phyloP scores from a whole-genome alignment of 2,329 filamentous ascomycete genomes.

The Apiospora arundinis region DNA sequence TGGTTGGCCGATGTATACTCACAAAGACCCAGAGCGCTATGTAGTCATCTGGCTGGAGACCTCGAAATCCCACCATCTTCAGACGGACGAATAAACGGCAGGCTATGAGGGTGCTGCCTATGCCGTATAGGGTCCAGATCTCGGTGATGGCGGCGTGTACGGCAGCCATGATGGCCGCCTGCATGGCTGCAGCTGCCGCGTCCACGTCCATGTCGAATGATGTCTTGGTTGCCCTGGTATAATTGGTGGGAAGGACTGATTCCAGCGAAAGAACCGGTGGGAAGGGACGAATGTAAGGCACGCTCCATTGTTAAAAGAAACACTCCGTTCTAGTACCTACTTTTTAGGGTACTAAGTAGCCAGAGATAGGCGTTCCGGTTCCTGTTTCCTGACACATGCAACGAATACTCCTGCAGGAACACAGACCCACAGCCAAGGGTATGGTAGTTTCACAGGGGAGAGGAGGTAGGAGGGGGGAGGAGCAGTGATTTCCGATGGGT shows the following conservation, averaged over 20 bases:
- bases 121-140: constrained; percentile 45
- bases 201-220: too few species aligned
- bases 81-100: constrained; percentile 41
- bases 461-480: not conserved
- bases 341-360: too few species aligned
- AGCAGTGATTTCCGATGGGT: not conserved
- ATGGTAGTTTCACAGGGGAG: not conserved
- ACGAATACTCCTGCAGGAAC: not conserved
- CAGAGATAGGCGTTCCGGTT: too few species aligned
- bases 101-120: constrained; percentile 41
- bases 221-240: not conserved
- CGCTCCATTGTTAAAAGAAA: not conserved
- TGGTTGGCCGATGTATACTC: not conserved
- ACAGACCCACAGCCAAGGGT: not conserved
- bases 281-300: not conserved
- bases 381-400: not conserved
- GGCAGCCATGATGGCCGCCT: not conserved
- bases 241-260: not conserved
- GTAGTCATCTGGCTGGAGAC: constrained; percentile 44
- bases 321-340: too few species aligned
- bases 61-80: constrained; percentile 40
- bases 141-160: constrained; percentile 34
- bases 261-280: not conserved
- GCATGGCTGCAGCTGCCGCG: too few species aligned
- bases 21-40: constrained; percentile 40